Base-by-base conservation (phyloP, 208 protist species). In the Phytomonas sp. region DNA sequence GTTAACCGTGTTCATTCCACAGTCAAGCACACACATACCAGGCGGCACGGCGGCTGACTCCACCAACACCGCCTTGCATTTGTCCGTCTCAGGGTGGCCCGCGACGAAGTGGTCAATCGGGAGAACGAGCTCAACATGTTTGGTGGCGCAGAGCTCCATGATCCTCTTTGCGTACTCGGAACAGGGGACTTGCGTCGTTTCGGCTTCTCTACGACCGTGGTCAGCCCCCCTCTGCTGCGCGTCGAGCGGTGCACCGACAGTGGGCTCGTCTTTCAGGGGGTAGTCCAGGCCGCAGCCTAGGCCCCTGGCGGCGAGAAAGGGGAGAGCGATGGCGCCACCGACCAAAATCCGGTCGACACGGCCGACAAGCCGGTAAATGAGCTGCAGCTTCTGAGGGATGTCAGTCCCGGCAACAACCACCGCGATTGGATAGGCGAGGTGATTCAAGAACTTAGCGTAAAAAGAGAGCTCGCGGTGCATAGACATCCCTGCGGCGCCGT, bases 101-200 rank as follows among this genome's bases (percentile, higher is more conserved):
- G 81, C 84, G 6, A 80, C 79, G 56, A 99, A 73, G 74, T 98
- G 98, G 80, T 99, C 98, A 3, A 97, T 78, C 26, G 98, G 98
- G 37, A 99, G 91, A 61, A 98, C 78, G 28, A 99, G 72, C 66
- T 99, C 92, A 13, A 99, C 97, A 59, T 85, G 77, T 66, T 96
- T 91, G 64, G 84, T 80, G 60, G 95, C 79, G 61, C 97, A 98
- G 53, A 97, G 88, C 1, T 75, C 81, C 43, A 99, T 75, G 62
- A 99, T 93, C 65, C 95, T 74, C 26, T 81, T 68, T 61, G 94
- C 91, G 53, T 85, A 89, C 31, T 82, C 67, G 60, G 79, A 83
- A 77, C 76, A 84, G 31, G 76, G n/a, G 64, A 91, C 72, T 26
- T 43, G 66, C 66, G 80, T 53, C 30, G 6, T 60, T 67, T 67